phyloP scores from a whole-genome alignment of 768 basidiomycete species.

The Dioszegia crocea region DNA sequence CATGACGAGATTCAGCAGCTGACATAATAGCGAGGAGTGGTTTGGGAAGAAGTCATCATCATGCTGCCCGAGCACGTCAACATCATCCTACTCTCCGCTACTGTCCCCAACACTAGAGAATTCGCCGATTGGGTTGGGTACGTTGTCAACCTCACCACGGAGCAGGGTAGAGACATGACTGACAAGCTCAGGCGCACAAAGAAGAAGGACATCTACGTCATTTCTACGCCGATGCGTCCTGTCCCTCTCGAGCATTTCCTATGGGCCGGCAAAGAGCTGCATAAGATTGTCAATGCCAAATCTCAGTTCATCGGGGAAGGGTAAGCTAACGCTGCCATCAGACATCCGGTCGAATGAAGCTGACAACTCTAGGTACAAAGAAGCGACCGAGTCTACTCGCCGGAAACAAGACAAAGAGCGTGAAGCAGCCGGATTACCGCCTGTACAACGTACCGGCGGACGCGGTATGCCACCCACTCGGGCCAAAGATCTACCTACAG shows the following conservation, averaged over 20 bases:
- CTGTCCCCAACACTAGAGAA: conserved; percentile 95
- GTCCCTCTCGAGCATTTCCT: conserved; percentile 96
- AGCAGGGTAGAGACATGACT: not conserved
- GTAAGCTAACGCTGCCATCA: conserved; percentile 52
- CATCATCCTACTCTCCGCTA: conserved; percentile 93
- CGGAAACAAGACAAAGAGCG: conserved; percentile 98
- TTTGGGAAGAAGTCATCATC: conserved; percentile 99
- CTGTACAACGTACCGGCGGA: conserved; percentile 77
- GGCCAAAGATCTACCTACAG: conserved; percentile 40
- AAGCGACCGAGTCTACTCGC: conserved; percentile 78
- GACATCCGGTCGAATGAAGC: not conserved
- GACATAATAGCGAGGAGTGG: conserved; percentile 76
- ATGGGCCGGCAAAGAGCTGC: conserved; percentile 86
- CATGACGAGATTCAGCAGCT: not conserved
- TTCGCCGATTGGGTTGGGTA: conserved; percentile 99
- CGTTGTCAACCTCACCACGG: conserved; percentile 33
- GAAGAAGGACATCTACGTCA: conserved; percentile 98
- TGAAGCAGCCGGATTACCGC: conserved; percentile 85
- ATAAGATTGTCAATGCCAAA: conserved; percentile 84
- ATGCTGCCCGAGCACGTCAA: conserved; percentile 99
- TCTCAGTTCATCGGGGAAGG: conserved; percentile 70
- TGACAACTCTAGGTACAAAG: conserved; percentile 64
- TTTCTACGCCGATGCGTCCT: conserved; percentile 90
- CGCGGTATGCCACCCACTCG: conserved; percentile 62
- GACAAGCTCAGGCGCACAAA: conserved; percentile 73